A percentile compares a stretch with the other conserved stretches of the same genome.
Evolutionary conservation across 169 alveolate species (phyloP).

Genomic region (Eimeria acervulina): DNA sequence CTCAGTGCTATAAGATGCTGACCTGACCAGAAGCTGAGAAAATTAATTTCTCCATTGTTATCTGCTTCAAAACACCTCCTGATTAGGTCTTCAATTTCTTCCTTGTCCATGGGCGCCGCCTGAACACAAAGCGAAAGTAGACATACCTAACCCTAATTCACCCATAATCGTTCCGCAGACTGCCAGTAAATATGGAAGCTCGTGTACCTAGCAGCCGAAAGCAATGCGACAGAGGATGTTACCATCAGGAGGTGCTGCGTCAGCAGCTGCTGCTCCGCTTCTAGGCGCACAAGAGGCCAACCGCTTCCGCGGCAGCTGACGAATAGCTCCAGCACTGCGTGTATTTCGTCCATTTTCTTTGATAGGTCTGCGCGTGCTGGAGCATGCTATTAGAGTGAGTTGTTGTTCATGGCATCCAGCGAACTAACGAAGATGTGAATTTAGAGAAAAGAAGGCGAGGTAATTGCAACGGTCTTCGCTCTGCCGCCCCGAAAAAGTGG

Average conservation of each 20-base stretch:
- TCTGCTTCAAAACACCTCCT: constrained; percentile 72
- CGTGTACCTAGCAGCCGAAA: neutral
- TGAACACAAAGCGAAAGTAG: neutral
- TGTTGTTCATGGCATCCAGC: constrained; percentile 9
- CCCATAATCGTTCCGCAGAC: neutral
- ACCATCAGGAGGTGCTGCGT: constrained; percentile 80
- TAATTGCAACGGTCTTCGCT: neutral
- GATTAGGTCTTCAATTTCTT: constrained; percentile 61
- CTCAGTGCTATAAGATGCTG: neutral
- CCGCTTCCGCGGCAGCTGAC: constrained; percentile 82
- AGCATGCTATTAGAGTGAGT: neutral
- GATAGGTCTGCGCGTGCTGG: neutral
- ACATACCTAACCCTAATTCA: neutral
- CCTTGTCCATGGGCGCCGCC: constrained; percentile 77
- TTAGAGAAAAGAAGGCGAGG: neutral
- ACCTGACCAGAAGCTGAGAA: constrained; percentile 83
- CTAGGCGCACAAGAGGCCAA: constrained; percentile 79
- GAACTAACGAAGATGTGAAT: neutral
- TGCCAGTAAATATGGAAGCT: neutral
- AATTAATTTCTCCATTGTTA: constrained; percentile 67
- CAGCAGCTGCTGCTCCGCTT: constrained; percentile 74
- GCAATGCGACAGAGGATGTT: neutral
- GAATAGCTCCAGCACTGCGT: constrained; percentile 81
- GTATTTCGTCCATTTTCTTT: constrained; percentile 68
- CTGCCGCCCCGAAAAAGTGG: neutral